These are phyloP conservation scores for Aulographum hederae DNA, from an alignment of 2,329 filamentous ascomycete species.

Conservation along the genomic window DNA sequence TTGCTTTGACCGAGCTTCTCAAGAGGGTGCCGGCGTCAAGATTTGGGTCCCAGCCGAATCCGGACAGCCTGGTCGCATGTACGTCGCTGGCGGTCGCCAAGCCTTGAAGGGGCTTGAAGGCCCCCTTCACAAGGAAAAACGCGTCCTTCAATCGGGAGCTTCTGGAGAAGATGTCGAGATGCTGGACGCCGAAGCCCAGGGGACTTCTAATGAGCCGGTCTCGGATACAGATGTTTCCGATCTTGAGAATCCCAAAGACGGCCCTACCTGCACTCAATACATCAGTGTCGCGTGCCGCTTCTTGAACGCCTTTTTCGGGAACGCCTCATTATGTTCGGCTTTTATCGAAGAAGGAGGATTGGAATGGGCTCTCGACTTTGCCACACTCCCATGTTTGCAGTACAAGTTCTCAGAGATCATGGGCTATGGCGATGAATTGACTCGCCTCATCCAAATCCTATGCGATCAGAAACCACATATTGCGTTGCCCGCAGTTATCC, in stretches of 20 bases:
- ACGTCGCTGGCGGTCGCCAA: constrained; percentile 38
- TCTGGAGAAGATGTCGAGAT: constrained; percentile 43
- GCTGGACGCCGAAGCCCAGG: constrained; percentile 28
- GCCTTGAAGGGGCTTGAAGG: constrained; percentile 25
- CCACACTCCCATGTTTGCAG: constrained; percentile 63
- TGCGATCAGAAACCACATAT: constrained; percentile 67
- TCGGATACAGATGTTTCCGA: constrained; percentile 22
- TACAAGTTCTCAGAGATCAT: constrained; percentile 44
- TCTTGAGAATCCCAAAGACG: constrained; percentile 28
- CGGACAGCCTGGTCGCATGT: constrained; percentile 36
- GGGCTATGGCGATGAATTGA: constrained; percentile 36
- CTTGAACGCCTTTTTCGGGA: constrained; percentile 57
- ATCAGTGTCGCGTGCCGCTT: constrained; percentile 64
- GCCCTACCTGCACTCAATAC: constrained; percentile 39
- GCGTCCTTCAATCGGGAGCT: constrained; percentile 11
- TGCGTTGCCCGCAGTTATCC: constrained; percentile 63
- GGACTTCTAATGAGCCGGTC: constrained; percentile 8
- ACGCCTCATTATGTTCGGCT: constrained; percentile 48
- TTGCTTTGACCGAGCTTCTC: constrained; percentile 49
- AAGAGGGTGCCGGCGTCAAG: constrained; percentile 59
- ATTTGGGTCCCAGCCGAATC: constrained; percentile 50
- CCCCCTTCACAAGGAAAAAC: too few relatives aligned
- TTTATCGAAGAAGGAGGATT: constrained; percentile 69
- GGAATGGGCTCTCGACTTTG: constrained; percentile 69
- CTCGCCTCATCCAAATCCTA: constrained; percentile 56